Base-by-base conservation (phyloP, 1,284 basidiomycete genomes). In the Phellopilus nigrolimitatus region DNA sequence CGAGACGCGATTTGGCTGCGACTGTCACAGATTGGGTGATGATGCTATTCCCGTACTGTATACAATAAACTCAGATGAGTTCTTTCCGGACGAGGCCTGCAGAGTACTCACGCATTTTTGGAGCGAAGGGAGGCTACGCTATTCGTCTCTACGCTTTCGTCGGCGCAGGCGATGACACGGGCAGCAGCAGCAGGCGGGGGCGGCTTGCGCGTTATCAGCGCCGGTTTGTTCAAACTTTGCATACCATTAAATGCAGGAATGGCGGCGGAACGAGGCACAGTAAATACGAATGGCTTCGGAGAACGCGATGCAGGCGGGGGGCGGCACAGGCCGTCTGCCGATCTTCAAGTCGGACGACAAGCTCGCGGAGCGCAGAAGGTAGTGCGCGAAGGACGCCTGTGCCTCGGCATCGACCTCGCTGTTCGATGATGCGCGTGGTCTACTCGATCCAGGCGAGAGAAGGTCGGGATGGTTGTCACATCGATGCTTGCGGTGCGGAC, bases 101-200 rank as follows among this genome's bases (percentile, higher is more conserved):
- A n/a, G n/a, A n/a, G n/a, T n/a, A 74, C 80, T 73, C 65, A 84
- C 81, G 71, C 66, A 49, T 75, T 77, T 62, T 67, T 74, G 54
- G 62, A 71, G 49, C 74, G 70, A 51, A 79, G 64, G 2, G 73
- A 70, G 13, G 76, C 65, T 0, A 80, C 71, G n/a, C n/a, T n/a
- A n/a, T 25, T 61, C 67, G 0, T 62, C 54, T 13, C n/a, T n/a
- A n/a, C n/a, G n/a, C n/a, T n/a, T n/a, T n/a, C n/a, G 13, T 28
- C 15, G 22, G 48, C 13, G 37, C 31, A 6, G 21, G 39, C 12
- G 21, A 8, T 12, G 36, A 6, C 25, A 46, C 25, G 19, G 15
- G 25, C 15, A n/a, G 44, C 44, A 22, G 65, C 60, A 7, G 61
- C 64, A 8, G 62, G 63, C 4, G 65, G 59, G 36, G 63, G 59